Evolutionary conservation across 306 rosid species (phyloP), one percentile per base, ranked within the genome.

Genomic region (Acacia melanoxylon): DNA sequence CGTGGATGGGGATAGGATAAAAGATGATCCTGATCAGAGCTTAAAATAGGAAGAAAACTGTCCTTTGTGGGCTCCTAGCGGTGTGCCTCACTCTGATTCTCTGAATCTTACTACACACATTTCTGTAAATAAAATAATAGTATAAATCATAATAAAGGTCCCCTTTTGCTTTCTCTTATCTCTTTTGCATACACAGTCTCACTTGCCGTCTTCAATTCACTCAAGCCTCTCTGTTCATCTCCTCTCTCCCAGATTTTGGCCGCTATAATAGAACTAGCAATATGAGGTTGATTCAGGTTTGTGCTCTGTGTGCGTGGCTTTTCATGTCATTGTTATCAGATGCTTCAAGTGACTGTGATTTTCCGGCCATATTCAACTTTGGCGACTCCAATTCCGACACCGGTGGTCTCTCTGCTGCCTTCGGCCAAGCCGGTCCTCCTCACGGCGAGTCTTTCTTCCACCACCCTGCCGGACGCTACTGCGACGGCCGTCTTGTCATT

Each of bases 341-440:
- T 37, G n/a, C 61, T 35, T 58, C 73, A 31, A 75, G 58, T 9
- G 27, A 84, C 2, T 95, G 98, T 74, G 22, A 91, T 14, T 95
- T 93, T 54, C 92, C 94, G 5, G 98, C 95, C 7, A 80, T 94
- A n/a, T 93, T 90, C 87, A 94, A 92, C 89, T 94, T 91, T 17
- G 98, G 98, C 3, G 94, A 94, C 82, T 92, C 97, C 2, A 94
- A 94, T 84, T 94, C 98, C 19, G 97, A 93, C 92, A 94, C 98
- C 0, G 98, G 98, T 10, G 97, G 98, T 35, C 89, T 94, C 40
- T 91, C 98, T 24, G 97, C 98, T 8, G 92, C 91, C 6, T 92
- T 93, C 74, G 98, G 98, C 54, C 98, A 95, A 81, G 82, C 92
- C 20, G 88, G 90, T 5, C 83, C 69, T 29, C 97, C 97, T 16